A percentile compares a stretch with the other conserved stretches of the same genome.
Conservation (phyloP, 2,329 filamentous ascomycete species). For the Drechslerella coelobrocha region DNA sequence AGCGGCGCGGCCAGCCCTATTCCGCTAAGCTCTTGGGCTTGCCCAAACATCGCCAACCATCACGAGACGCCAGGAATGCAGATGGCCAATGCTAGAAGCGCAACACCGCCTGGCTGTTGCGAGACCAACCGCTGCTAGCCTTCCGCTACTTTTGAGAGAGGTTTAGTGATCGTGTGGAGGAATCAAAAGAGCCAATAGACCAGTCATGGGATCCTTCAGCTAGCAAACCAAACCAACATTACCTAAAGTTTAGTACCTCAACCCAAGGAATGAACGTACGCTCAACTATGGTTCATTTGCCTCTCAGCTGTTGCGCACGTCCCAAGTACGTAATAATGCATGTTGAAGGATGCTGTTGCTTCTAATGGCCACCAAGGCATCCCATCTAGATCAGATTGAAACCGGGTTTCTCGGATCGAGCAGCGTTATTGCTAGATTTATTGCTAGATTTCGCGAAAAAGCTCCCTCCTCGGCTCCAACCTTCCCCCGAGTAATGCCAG, state of each 20-base stretch:
- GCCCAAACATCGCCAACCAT: background rate
- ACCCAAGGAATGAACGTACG: too few species aligned
- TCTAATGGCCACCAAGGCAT: too few species aligned
- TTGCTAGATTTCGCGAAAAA: constrained; percentile 3
- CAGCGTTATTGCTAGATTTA: constrained; percentile 1
- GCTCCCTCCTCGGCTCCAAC: background rate
- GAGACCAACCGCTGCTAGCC: constrained; percentile 1
- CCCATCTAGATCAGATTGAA: background rate
- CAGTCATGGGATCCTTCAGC: background rate
- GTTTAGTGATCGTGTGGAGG: background rate
- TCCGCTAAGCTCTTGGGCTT: background rate
- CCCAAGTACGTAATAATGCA: background rate
- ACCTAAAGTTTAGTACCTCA: too few species aligned
- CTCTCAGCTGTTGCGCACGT: background rate
- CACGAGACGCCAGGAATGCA: background rate
- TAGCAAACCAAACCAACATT: background rate
- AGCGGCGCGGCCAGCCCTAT: background rate
- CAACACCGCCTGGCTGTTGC: too few species aligned
- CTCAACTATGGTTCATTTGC: too few species aligned
- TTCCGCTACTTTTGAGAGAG: background rate
- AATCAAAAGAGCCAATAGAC: background rate
- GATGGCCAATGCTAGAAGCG: background rate
- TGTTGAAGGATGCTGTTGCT: too few species aligned
- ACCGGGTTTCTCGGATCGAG: background rate
- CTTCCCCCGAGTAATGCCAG: background rate